Base-by-base conservation (phyloP, 1,284 basidiomycete genomes). In the Moesziomyces sp. region DNA sequence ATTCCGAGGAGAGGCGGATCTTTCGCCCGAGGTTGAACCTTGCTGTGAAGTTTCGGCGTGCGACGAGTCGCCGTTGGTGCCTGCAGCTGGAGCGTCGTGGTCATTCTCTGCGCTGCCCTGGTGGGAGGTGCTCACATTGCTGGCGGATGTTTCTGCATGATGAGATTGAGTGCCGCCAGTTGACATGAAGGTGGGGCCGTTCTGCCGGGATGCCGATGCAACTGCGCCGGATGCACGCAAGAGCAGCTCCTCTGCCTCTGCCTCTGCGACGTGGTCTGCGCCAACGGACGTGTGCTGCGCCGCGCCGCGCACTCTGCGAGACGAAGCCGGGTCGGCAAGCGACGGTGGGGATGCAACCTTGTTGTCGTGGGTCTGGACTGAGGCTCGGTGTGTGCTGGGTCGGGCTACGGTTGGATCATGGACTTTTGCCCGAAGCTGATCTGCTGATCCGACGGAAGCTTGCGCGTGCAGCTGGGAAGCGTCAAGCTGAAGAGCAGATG, bases 181-280 rank as follows among this genome's bases (percentile, higher is more conserved):
- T 52, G 48, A 58, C 66, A 69, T 69, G 59, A 56, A 69, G 55
- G 52, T 59, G 52, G 40, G 40, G 55, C 65, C 51, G 56, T 44
- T 52, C 5, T 40, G 38, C 38, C 38, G 38, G 18, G 6, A 18
- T 40, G 38, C 24, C 52, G 48, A 44, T 49, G n/a, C 44, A 26
- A 14, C 53, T 52, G 52, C 49, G 46, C 38, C 18, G 26, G 16
- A 26, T 52, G 53, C 52, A 24, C 40, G 23, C 23, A 28, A 23
- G 35, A 45, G 58, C 38, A 40, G 38, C 16, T 40, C 38, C 38
- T 40, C 38, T 40, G 38, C 38, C 38, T 40, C 38, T 40, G 38
- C 38, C 38, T 40, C 38, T 40, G 38, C 38, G 7, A n/a, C 4
- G 16, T 40, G 30, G 30, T 34, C 30, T 34, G 30, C 30, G 30